Base-by-base conservation (phyloP, 257 asterid genomes). In the Ilex aquifolium region DNA sequence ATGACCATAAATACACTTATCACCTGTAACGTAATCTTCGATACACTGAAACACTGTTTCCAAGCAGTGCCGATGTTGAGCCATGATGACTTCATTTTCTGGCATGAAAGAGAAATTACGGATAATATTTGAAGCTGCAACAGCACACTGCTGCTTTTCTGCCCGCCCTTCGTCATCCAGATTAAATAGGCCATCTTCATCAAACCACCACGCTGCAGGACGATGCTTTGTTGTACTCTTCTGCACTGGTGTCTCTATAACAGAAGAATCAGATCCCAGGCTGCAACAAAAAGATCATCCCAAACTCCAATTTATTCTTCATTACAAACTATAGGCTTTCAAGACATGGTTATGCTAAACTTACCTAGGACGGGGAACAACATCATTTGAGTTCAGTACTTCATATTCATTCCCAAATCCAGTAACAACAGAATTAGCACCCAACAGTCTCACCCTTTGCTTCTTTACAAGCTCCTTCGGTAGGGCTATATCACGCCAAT, bases 101-200 rank as follows among this genome's bases (percentile, higher is more conserved):
- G 99, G 85, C 99, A 93, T 93, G 70, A 93, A 93, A 44, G 99
- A 93, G 57, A 93, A 90, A 85, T 93, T 93, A 57, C 99, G 84
- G 32, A 93, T 70, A 68, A 87, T 80, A 65, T 93, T 93, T 39
- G 99, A 93, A 71, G 95, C 99, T 77, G 93, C 96, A 55, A 85
- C 95, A 67, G 99, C 96, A 77, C 88, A 85, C 31, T 79, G 88
- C 77, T 93, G 95, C 78, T 93, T 93, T 69, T 93, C 99, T 44
- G 79, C 77, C 31, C 95, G 87, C 40, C 95, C 99, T 83, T 85
- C 99, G 58, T 89, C 99, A 57, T 89, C 96, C 55, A 82, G 72
- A 74, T 92, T 89, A 76, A 92, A 92, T 68, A 92, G 77, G 72
- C 99, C 96, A 76, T 90, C 99, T 80, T 93, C 96, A 65, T 90